These are phyloP conservation scores for Coniochaeta sp. DNA, from an alignment of 2,329 filamentous ascomycete genomes.

Conservation along the genomic window DNA sequence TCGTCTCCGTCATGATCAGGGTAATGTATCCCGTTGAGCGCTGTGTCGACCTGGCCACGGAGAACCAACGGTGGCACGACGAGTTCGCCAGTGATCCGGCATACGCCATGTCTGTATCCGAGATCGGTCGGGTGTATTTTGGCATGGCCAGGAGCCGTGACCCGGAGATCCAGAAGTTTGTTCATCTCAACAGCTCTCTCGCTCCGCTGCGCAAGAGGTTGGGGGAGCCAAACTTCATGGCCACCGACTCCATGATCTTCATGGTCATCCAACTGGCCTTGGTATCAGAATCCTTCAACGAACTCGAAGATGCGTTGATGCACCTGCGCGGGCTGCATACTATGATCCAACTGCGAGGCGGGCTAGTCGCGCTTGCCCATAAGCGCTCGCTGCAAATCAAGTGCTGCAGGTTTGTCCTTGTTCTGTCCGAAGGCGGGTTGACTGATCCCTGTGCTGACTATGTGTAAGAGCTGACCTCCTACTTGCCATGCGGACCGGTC, in stretches of 20 bases:
- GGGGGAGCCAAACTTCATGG: neutral
- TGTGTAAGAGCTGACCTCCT: neutral
- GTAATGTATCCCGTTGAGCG: neutral
- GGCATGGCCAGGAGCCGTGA: neutral
- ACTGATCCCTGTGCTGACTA: neutral
- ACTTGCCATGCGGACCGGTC: neutral
- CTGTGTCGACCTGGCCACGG: neutral
- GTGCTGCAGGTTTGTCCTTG: slow-evolving; percentile 7
- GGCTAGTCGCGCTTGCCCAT: slow-evolving; percentile 5
- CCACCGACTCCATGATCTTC: neutral
- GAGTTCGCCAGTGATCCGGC: neutral
- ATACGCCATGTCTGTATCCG: neutral
- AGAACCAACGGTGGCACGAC: neutral
- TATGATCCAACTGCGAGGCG: slow-evolving; percentile 10
- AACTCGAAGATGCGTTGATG: slow-evolving; percentile 4
- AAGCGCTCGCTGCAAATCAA: slow-evolving; percentile 10
- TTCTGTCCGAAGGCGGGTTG: neutral
- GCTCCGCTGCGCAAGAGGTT: neutral
- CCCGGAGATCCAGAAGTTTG: neutral
- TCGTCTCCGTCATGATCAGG: neutral
- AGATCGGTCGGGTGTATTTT: neutral
- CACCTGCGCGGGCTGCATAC: slow-evolving; percentile 9
- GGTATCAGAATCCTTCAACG: neutral
- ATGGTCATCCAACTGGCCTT: neutral
- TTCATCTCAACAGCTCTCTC: neutral